Evolutionary conservation across 1,284 basidiomycete species (phyloP), one percentile per base, ranked within the genome.

Genomic region (Mrakiaceae sp.): DNA sequence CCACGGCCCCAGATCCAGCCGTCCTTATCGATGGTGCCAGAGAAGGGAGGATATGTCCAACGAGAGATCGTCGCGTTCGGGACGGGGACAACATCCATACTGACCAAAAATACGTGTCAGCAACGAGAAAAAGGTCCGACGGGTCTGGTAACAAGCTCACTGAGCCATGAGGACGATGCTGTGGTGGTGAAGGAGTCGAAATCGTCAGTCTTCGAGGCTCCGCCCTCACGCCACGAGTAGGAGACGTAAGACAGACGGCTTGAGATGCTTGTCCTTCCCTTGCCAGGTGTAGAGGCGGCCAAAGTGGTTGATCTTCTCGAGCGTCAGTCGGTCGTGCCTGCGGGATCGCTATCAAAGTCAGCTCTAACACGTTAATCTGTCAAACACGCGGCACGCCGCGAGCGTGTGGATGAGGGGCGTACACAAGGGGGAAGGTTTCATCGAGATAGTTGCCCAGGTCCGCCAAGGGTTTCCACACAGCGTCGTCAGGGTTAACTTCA

Each of bases 1-100:
- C 80, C 82, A 69, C 80, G 73, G 4, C 81, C 82, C 80, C 80
- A 82, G 48, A 83, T 76, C 77, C 76, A 77, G 57, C 75, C 70
- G 4, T 74, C 68, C 9, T 72, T 69, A 39, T 80, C 78, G 58
- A 79, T 71, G 59, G 70, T 70, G 0, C 81, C 81, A 3, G 74
- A 74, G 69, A 80, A 82, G 0, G 81, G 81, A 0, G 77, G 76
- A 67, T 78, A 74, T 0, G 72, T 75, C 81, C 81, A 83, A 52
- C 77, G 72, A 51, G 72, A 71, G 10, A 77, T 61, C 0, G 81
- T 81, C n/a, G 72, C 72, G 9, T 74, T 73, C 48, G 78, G 74
- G 54, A 83, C 81, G 5, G 81, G 81, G 0, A 82, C 80, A 0
- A 79, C 79, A 69, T 81, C 81, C 69, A 74, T 70, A 56, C 73